These are phyloP conservation scores for Davidsoniella eucalypti DNA, from an alignment of 2,329 filamentous ascomycete species.

Conservation along the genomic window DNA sequence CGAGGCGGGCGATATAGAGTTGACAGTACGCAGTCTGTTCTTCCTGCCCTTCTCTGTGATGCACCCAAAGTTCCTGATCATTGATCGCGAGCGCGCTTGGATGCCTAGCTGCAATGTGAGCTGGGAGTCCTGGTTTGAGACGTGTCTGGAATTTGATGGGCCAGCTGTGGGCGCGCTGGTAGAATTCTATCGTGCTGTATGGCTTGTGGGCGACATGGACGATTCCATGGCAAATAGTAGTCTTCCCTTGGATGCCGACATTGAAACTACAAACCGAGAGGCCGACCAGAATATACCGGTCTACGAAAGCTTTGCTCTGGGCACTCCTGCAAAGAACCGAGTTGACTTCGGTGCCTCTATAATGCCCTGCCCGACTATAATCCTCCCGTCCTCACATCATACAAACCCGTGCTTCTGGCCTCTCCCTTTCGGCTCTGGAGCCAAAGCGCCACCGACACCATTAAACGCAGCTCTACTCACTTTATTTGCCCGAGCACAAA, in stretches of 20 bases:
- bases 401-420: slow-evolving; percentile 47
- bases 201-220: slow-evolving; percentile 26
- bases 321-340: slow-evolving; percentile 24
- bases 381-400: slow-evolving; percentile 61
- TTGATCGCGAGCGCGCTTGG: slow-evolving; percentile 50
- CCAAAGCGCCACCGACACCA: slow-evolving; percentile 42
- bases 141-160: slow-evolving; percentile 51
- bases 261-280: background rate
- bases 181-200: slow-evolving; percentile 52
- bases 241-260: background rate
- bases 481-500: slow-evolving; percentile 40
- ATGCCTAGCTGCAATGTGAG: slow-evolving; percentile 72
- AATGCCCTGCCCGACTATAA: slow-evolving; percentile 50
- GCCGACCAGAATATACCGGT: background rate
- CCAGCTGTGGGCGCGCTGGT: slow-evolving; percentile 44
- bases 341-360: slow-evolving; percentile 42
- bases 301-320: slow-evolving; percentile 10
- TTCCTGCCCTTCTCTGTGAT: slow-evolving; percentile 70
- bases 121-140: slow-evolving; percentile 80
- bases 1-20: slow-evolving; percentile 42
- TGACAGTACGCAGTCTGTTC: slow-evolving; percentile 63
- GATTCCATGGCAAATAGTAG: background rate
- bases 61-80: slow-evolving; percentile 68
- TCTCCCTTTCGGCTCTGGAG: slow-evolving; percentile 35
- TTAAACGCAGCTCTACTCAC: slow-evolving; percentile 49